These are phyloP conservation scores for carrot (Daucus carota) DNA, from an alignment of 129 eudicot genomes.

Conservation along the genomic window DH1_v3.0 NC_030387.2:25110001-25110500, in stretches of 20 bases:
- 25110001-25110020: slow-evolving; percentile 24
- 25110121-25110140: no score
- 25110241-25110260: no score
- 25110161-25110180: slow-evolving; percentile 3
- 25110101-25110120: background rate
- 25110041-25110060: no score
- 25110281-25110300: slow-evolving; percentile 4
- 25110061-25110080: no score
- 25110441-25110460: slow-evolving; percentile 6
- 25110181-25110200: slow-evolving; percentile 28
- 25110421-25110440: slow-evolving; percentile 24
- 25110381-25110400: slow-evolving; percentile 23
- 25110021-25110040: background rate
- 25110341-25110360: slow-evolving; percentile 21
- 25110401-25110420: slow-evolving; percentile 15
- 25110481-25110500: background rate
- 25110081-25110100: no score
- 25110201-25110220: slow-evolving; percentile 27
- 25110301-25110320: slow-evolving; percentile 6
- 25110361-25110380: slow-evolving; percentile 11
- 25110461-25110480: slow-evolving; percentile 16
- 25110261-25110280: background rate
- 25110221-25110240: background rate
- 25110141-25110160: no score
- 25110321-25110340: slow-evolving; percentile 13